Conservation (phyloP, 2,329 filamentous ascomycete genomes). For the Blastomyces silverae region DNA sequence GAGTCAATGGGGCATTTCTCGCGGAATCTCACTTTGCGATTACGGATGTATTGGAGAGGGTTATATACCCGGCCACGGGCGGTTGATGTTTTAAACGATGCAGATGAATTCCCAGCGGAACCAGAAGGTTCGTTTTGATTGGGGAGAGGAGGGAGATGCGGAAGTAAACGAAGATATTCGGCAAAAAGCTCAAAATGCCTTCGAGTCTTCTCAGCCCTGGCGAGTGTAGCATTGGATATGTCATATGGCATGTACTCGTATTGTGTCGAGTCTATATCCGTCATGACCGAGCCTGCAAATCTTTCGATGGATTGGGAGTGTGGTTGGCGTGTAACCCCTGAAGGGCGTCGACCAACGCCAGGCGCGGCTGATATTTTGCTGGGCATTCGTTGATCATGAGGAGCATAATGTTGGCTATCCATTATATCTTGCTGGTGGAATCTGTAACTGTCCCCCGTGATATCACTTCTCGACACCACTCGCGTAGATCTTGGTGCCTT, state of each 20-base stretch:
- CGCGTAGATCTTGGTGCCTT: slow-evolving; percentile 11
- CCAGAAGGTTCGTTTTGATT: slow-evolving; percentile 27
- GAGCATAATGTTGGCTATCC: not conserved
- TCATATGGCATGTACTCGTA: slow-evolving; percentile 37
- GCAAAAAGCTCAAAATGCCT: slow-evolving; percentile 77
- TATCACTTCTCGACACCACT: slow-evolving; percentile 7
- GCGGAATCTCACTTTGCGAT: slow-evolving; percentile 74
- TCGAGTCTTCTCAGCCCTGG: slow-evolving; percentile 76
- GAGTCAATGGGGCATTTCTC: slow-evolving; percentile 69
- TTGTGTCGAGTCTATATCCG: slow-evolving; percentile 21
- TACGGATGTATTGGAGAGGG: slow-evolving; percentile 85
- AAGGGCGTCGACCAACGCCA: not conserved
- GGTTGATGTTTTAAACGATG: slow-evolving; percentile 22
- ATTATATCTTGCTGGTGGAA: slow-evolving; percentile 1
- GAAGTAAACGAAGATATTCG: slow-evolving; percentile 75
- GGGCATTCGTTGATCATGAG: not conserved
- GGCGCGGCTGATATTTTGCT: not conserved
- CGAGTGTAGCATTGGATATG: slow-evolving; percentile 72
- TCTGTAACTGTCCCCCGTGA: slow-evolving; percentile 1
- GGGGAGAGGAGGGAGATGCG: slow-evolving; percentile 64
- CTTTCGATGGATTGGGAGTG: not conserved
- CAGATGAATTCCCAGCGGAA: slow-evolving; percentile 26
- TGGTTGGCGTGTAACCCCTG: not conserved
- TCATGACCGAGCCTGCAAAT: slow-evolving; percentile 7
- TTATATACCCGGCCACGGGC: slow-evolving; percentile 69